Evolutionary conservation across 352 stramenopile species (phyloP), one percentile per base, ranked within the genome.

Genomic region (Sclerospora graminicola): DNA sequence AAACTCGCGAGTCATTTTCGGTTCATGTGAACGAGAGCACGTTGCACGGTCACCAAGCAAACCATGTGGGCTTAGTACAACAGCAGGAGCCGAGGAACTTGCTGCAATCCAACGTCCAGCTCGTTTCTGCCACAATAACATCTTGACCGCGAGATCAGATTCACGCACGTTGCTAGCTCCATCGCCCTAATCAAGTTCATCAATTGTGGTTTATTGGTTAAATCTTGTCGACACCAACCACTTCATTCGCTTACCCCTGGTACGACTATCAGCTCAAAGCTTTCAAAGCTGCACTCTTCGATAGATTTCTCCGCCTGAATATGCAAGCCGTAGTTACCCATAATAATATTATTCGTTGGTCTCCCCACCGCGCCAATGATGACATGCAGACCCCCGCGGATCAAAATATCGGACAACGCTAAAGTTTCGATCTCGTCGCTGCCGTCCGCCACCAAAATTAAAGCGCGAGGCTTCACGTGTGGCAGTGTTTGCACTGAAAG

Each of bases 231-330:
- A n/a, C n/a, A n/a, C 8, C 30, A 29, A 18, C 2, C 37, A 13
- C 7, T 30, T 23, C 21, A 41, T 30, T 11, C 5, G 54, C 57
- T 15, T 53, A 86, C 77, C 31, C 77, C 77, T 21, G 78, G 78
- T 11, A 90, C 35, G 21, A 83, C 75, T 15, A 90, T 81, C 18
- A 90, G 42, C 19, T 86, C 75, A 47, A 69, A 88, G 26, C 35
- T 63, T 24, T 68, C 59, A 41, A 76, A 75, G 45, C 71, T 71
- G 51, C 69, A 79, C 39, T 84, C 70, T 39, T 81, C 73, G 20
- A 90, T 78, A 8, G 68, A 28, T 31, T 84, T 75, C 20, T 81
- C 49, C 13, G 72, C 73, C 19, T 77, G 64, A 11, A 90, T 67
- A 20, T 62, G 76, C 24, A 86, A 43, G 14, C 78, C 75, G 31